These are phyloP conservation scores for Ocimum tenuiflorum DNA, from an alignment of 257 asterid genomes.

Conservation along the genomic window DNA sequence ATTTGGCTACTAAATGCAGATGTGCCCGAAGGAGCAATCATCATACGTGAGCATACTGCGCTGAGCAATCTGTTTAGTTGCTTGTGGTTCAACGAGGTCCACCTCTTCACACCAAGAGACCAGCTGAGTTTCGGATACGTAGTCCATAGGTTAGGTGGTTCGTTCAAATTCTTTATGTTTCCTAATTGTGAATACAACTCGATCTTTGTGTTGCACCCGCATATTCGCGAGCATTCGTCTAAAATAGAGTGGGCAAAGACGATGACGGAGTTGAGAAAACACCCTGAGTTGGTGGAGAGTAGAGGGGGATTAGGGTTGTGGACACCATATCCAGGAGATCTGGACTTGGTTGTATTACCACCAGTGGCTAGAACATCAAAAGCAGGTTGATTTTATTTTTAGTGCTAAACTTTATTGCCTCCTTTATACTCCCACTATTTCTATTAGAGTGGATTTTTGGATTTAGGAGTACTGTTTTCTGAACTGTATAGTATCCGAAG, in stretches of 20 bases:
- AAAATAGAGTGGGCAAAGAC: conserved; percentile 90
- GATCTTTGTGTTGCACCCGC: conserved; percentile 70
- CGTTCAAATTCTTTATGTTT: conserved; percentile 69
- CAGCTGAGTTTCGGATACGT: conserved; percentile 95
- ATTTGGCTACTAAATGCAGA: conserved; percentile 36
- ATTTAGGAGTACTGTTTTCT: too few relatives aligned
- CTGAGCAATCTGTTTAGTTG: conserved; percentile 80
- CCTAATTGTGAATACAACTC: conserved; percentile 94
- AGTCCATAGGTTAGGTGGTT: conserved; percentile 60
- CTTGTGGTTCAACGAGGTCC: conserved; percentile 96
- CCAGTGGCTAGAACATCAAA: conserved; percentile 72
- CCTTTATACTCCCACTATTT: too few relatives aligned
- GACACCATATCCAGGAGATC: conserved; percentile 83
- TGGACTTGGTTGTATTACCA: conserved; percentile 70
- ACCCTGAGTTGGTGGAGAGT: conserved; percentile 72
- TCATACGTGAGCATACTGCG: conserved; percentile 79
- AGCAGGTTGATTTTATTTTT: conserved; percentile 56
- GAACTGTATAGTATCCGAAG: too few relatives aligned
- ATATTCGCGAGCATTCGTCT: conserved; percentile 89
- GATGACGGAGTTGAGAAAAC: conserved; percentile 57
- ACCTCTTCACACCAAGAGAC: conserved; percentile 92
- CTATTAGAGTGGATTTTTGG: too few relatives aligned
- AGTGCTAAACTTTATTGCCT: conserved; percentile 5
- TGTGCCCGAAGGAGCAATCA: conserved; percentile 98
- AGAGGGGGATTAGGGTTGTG: conserved; percentile 93